These are phyloP conservation scores for Apostasia shenzhenica DNA, from an alignment of 106 monocot species.

Conservation along the genomic window DNA sequence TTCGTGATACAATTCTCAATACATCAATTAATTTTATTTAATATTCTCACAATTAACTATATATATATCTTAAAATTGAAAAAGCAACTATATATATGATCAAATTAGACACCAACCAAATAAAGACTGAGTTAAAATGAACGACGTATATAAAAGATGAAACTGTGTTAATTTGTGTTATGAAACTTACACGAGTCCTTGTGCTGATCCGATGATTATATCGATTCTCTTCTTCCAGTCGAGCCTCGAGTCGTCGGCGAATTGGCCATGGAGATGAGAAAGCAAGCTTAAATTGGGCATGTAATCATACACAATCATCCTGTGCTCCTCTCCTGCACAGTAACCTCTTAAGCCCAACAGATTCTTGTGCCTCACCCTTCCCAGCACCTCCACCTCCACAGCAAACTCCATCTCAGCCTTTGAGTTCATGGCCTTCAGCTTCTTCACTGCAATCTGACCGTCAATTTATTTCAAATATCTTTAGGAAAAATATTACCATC, in stretches of 20 bases:
- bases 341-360: conserved; percentile 40
- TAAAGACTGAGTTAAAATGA: too few relatives aligned
- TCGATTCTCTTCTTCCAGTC: conserved; percentile 33
- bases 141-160: too few relatives aligned
- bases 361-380: conserved; percentile 47
- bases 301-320: conserved; percentile 55
- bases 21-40: too few relatives aligned
- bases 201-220: conserved; percentile 31
- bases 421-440: conserved; percentile 32
- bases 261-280: conserved; percentile 45
- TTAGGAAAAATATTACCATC: too few relatives aligned
- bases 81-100: too few relatives aligned
- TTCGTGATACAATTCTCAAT: too few relatives aligned
- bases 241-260: conserved; percentile 14
- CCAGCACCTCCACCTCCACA: conserved; percentile 45
- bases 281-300: conserved; percentile 51
- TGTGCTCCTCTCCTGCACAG: conserved; percentile 23
- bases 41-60: too few relatives aligned
- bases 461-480: too few relatives aligned
- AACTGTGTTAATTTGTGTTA: too few relatives aligned
- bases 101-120: too few relatives aligned
- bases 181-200: conserved; percentile 27
- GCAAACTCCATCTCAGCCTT: conserved; percentile 51
- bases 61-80: too few relatives aligned
- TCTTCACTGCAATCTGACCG: conserved; percentile 55